These are phyloP conservation scores for Acanthamoeba castellanii DNA, from an alignment of 208 protist species.

Conservation along the genomic window DNA sequence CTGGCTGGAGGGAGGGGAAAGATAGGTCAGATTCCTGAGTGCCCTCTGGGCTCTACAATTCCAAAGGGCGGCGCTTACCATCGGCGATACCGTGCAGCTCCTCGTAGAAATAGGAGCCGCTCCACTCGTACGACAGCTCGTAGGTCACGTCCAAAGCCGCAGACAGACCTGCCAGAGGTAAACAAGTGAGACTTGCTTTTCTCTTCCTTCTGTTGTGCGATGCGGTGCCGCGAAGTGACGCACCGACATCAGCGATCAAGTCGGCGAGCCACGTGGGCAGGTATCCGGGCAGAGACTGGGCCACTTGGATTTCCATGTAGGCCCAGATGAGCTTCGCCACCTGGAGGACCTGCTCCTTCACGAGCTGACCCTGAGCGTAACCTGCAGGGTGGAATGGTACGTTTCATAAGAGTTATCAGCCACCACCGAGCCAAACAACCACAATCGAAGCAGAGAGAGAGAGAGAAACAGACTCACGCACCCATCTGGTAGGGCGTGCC, in stretches of 20 bases:
- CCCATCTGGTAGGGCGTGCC: slow-evolving; percentile 72
- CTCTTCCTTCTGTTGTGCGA: too few species aligned
- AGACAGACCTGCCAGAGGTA: neutral
- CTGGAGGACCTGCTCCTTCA: slow-evolving; percentile 63
- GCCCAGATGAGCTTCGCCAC: slow-evolving; percentile 51
- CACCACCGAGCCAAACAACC: too few species aligned
- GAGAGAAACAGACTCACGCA: neutral
- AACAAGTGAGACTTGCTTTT: too few species aligned
- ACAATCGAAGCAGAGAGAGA: neutral
- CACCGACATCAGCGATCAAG: slow-evolving; percentile 67
- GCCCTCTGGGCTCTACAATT: neutral
- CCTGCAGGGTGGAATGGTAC: slow-evolving; percentile 31
- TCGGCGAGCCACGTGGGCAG: slow-evolving; percentile 54
- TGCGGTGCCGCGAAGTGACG: neutral
- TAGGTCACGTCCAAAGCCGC: slow-evolving; percentile 78
- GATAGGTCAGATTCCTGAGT: neutral
- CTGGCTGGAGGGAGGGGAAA: neutral
- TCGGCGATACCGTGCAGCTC: slow-evolving; percentile 80
- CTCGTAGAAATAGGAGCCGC: slow-evolving; percentile 61
- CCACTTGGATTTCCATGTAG: slow-evolving; percentile 75
- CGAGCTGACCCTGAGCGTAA: slow-evolving; percentile 73
- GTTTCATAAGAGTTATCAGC: neutral
- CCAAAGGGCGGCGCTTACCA: slow-evolving; percentile 30
- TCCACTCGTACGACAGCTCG: slow-evolving; percentile 69
- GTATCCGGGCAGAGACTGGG: slow-evolving; percentile 25